Evolutionary conservation across 768 basidiomycete genomes (phyloP).

Genomic region (Gymnopilus junonius): DNA sequence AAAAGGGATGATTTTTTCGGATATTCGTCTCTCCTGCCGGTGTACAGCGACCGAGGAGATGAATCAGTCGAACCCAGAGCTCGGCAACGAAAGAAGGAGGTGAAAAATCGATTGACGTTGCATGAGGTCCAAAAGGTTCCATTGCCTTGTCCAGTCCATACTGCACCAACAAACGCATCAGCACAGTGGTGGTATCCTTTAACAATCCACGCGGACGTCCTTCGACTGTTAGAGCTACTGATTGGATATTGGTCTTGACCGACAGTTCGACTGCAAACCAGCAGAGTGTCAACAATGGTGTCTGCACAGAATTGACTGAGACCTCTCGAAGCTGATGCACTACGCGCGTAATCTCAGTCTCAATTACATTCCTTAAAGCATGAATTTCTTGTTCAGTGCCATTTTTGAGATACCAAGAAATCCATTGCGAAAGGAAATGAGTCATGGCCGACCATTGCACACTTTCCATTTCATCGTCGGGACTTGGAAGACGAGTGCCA

Average conservation of each 20-base stretch:
- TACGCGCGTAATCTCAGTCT: slow-evolving; percentile 42
- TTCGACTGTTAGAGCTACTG: slow-evolving; percentile 21
- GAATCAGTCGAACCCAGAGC: slow-evolving; percentile 76
- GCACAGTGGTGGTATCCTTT: slow-evolving; percentile 34
- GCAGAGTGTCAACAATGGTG: slow-evolving; percentile 45
- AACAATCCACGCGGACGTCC: slow-evolving; percentile 20
- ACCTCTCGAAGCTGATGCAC: slow-evolving; percentile 42
- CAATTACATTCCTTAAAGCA: slow-evolving; percentile 35
- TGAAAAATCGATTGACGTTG: slow-evolving; percentile 38
- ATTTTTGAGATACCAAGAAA: slow-evolving; percentile 48
- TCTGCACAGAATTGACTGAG: slow-evolving; percentile 36
- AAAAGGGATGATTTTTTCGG: slow-evolving; percentile 42
- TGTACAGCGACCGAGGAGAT: slow-evolving; percentile 46
- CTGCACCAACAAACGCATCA: slow-evolving; percentile 57
- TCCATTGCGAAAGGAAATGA: slow-evolving; percentile 45
- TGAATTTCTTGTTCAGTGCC: slow-evolving; percentile 36
- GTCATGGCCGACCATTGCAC: slow-evolving; percentile 45
- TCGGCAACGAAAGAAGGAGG: slow-evolving; percentile 55
- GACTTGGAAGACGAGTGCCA: slow-evolving; percentile 40
- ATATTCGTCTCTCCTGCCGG: slow-evolving; percentile 13
- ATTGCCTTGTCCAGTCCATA: slow-evolving; percentile 55
- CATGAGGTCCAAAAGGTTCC: slow-evolving; percentile 37
- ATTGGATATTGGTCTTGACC: slow-evolving; percentile 37
- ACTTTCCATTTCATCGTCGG: slow-evolving; percentile 29
- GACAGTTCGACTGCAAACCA: slow-evolving; percentile 72